Evolutionary conservation across 2,329 filamentous ascomycete genomes (phyloP).

Genomic region (Penicillium sp.): DNA sequence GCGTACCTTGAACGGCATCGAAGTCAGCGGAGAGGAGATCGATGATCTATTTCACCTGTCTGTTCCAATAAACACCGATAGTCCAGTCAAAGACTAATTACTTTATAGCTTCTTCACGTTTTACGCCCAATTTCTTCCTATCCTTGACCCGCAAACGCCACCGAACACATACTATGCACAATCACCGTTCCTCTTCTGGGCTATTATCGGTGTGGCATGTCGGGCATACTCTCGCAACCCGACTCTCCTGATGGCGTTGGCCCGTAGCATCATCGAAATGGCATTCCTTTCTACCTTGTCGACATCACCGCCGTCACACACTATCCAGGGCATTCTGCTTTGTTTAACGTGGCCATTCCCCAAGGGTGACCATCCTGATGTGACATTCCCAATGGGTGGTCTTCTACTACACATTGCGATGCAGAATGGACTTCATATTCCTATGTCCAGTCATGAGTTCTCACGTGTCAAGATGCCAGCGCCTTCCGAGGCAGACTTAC

Average conservation of each 20-base stretch:
- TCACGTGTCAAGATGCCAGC: slow-evolving; percentile 30
- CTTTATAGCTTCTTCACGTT: slow-evolving; percentile 34
- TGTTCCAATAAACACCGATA: background rate
- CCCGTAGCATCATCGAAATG: slow-evolving; percentile 34
- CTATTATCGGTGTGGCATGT: slow-evolving; percentile 45
- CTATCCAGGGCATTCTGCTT: slow-evolving; percentile 36
- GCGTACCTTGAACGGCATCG: slow-evolving; percentile 29
- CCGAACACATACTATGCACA: slow-evolving; percentile 73
- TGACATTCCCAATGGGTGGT: slow-evolving; percentile 35
- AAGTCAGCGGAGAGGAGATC: slow-evolving; percentile 31
- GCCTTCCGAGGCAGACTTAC: slow-evolving; percentile 33
- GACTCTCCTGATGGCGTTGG: slow-evolving; percentile 34
- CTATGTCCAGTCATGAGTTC: slow-evolving; percentile 42
- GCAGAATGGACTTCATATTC: slow-evolving; percentile 42
- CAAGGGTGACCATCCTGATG: slow-evolving; percentile 31
- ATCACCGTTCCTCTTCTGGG: slow-evolving; percentile 79
- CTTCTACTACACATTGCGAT: slow-evolving; percentile 41
- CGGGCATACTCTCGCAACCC: slow-evolving; percentile 38
- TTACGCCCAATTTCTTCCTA: slow-evolving; percentile 37
- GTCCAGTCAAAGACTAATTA: background rate
- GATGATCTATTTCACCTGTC: slow-evolving; percentile 38
- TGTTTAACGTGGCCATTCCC: slow-evolving; percentile 41
- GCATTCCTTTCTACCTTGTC: slow-evolving; percentile 33
- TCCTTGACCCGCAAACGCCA: slow-evolving; percentile 47
- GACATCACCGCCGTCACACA: slow-evolving; percentile 29